Evolutionary conservation across 2,329 filamentous ascomycete genomes (phyloP).

Genomic region (Chalaropsis ovoidea): DNA sequence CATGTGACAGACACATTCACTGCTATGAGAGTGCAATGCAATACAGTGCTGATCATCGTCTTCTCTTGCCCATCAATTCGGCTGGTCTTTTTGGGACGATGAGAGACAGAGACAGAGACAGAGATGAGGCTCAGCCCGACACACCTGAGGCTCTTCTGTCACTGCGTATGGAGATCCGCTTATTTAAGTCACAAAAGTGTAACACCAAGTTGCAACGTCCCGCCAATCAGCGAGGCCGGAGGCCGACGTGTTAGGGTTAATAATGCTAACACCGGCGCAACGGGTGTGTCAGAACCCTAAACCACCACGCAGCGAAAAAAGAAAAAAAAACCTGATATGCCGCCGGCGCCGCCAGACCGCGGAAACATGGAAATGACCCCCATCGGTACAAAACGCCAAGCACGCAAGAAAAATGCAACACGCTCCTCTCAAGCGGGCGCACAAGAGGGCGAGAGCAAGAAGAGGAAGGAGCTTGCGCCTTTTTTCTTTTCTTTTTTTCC

Average conservation of each 20-base stretch:
- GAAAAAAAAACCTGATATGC: neutral
- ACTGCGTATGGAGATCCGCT: neutral
- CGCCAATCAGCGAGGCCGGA: neutral
- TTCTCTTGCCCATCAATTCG: neutral
- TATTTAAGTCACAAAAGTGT: neutral
- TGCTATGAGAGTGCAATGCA: neutral
- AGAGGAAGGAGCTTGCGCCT: conserved; percentile 1
- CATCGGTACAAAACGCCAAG: conserved; percentile 6
- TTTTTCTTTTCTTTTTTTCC: neutral
- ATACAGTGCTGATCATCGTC: neutral
- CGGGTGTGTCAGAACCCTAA: conserved; percentile 1
- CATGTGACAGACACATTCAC: neutral
- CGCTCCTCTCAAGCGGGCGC: neutral
- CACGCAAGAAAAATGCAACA: neutral
- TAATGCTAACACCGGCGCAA: neutral
- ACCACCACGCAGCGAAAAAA: neutral
- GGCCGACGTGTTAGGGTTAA: neutral
- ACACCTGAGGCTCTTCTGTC: neutral
- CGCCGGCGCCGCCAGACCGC: neutral
- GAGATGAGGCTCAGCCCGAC: neutral
- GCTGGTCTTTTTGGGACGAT: neutral
- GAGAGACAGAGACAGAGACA: neutral
- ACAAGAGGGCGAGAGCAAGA: neutral
- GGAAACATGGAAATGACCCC: conserved; percentile 15
- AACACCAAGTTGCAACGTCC: neutral